phyloP scores from a whole-genome alignment of 768 basidiomycete species.

The Agrocybe chaxingu region DNA sequence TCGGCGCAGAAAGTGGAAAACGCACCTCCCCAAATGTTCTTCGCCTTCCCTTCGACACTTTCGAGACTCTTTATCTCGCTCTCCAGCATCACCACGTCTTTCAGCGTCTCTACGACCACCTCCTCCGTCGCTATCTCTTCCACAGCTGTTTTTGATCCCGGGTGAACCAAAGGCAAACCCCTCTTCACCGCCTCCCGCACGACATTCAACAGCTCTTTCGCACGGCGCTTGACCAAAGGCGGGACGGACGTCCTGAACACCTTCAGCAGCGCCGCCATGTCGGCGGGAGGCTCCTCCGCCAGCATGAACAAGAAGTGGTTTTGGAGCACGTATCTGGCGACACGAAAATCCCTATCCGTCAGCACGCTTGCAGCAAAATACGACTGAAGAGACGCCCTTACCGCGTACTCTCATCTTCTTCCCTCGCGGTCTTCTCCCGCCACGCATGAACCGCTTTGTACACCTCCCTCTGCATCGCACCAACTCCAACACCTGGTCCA shows the following conservation, averaged over 20 bases:
- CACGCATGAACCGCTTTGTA: constrained; percentile 76
- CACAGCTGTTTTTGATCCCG: neutral
- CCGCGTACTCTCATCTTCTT: constrained; percentile 85
- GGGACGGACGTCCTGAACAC: constrained; percentile 54
- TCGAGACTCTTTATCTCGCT: constrained; percentile 17
- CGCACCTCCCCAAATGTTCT: constrained; percentile 23
- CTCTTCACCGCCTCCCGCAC: constrained; percentile 48
- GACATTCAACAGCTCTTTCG: constrained; percentile 62
- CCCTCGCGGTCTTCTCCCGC: constrained; percentile 75
- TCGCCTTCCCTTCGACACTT: constrained; percentile 4
- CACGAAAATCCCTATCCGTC: neutral
- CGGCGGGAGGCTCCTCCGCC: constrained; percentile 67
- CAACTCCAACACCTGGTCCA: constrained; percentile 30
- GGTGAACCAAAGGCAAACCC: constrained; percentile 17
- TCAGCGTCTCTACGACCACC: neutral
- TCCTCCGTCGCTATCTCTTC: constrained; percentile 6
- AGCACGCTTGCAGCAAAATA: constrained; percentile 1
- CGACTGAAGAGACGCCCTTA: constrained; percentile 28
- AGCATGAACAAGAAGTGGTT: constrained; percentile 74
- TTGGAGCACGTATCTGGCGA: constrained; percentile 63
- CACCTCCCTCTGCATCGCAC: constrained; percentile 52
- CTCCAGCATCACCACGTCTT: constrained; percentile 19
- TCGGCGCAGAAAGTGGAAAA: too few relatives aligned
- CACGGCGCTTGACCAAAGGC: constrained; percentile 57
- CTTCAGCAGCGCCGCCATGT: constrained; percentile 60